Evolutionary conservation across 306 rosid genomes (phyloP).

Genomic region (Cucumis cinereus): DNA sequence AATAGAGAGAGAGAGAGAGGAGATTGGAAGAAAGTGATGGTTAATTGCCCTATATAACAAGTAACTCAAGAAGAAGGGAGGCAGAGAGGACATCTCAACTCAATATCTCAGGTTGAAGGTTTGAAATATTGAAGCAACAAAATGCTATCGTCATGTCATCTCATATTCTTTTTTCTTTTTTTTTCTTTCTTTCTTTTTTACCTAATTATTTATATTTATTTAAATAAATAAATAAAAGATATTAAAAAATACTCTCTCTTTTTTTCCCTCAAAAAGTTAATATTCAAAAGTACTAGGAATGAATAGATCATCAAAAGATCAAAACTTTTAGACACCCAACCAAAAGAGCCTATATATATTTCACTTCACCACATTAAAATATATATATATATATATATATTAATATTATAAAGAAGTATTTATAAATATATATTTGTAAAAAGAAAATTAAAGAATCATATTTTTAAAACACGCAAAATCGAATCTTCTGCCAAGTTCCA

Average conservation of each 20-base stretch:
- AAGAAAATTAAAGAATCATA: not conserved
- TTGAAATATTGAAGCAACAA: not conserved
- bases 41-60: not conserved
- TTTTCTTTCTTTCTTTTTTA: not conserved
- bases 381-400: not conserved
- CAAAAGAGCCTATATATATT: not conserved
- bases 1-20: not conserved
- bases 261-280: not conserved
- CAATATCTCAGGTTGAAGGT: constrained; percentile 5
- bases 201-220: too few species aligned
- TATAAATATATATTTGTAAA: not conserved
- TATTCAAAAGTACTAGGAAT: not conserved
- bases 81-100: not conserved
- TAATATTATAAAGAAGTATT: not conserved
- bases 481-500: not conserved
- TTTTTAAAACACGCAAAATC: not conserved
- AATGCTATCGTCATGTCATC: constrained; percentile 1
- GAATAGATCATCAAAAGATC: not conserved
- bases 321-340: constrained; percentile 2
- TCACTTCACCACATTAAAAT: not conserved
- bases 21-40: not conserved
- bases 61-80: not conserved
- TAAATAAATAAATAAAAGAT: not conserved
- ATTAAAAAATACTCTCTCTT: too few species aligned
- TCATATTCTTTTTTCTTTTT: not conserved